Evolutionary conservation across 176 grass and related monocot species (phyloP), one percentile per base, ranked within the genome.

Genomic region (Hsuehochloa calcarea): DNA sequence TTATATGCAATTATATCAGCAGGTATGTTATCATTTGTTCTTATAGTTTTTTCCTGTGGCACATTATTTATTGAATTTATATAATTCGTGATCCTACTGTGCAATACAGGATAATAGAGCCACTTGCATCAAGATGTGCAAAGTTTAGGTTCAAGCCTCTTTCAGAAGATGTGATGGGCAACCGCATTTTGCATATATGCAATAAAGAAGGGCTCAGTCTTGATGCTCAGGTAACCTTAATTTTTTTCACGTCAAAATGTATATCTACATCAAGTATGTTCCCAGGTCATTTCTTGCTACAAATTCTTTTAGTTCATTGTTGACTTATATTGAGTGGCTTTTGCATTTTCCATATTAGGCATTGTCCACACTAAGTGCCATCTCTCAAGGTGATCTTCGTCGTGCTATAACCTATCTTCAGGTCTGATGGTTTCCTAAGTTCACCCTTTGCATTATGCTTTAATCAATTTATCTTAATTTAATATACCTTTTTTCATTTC

Each of bases 1-100:
- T 98, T 80, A 98, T 98, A 90, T 98, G 96, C 81, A 98, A 98
- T 45, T 98, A 98, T 87, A 98, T 98, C 81, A 98, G 96, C 96
- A 98, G 96, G 96, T 98, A 55, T 65, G 81, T 88, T 87, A 10
- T 43, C 39, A 50, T 64, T 11, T 74, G 15, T 63, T 80, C 22
- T 77, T 75, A 22, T 43, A 34, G n/a, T 27, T 77, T 70, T n/a
- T 38, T 83, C 34, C 27, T 25, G 19, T 83, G 38, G 15, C 49
- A 6, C 47, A 29, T 50, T 65, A 52, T 67, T 59, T 90, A 79
- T 70, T 76, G 40, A 37, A 59, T 62, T 22, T 63, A 61, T 80
- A 12, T 39, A 68, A 80, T 46, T 67, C 14, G 50, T 14, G 10
- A 63, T 75, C 54, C 44, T 82, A 74, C 6, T 75, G 16, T 82